Base-by-base conservation (phyloP, 164 flowering plant species). In the Stephania cephalantha region DNA sequence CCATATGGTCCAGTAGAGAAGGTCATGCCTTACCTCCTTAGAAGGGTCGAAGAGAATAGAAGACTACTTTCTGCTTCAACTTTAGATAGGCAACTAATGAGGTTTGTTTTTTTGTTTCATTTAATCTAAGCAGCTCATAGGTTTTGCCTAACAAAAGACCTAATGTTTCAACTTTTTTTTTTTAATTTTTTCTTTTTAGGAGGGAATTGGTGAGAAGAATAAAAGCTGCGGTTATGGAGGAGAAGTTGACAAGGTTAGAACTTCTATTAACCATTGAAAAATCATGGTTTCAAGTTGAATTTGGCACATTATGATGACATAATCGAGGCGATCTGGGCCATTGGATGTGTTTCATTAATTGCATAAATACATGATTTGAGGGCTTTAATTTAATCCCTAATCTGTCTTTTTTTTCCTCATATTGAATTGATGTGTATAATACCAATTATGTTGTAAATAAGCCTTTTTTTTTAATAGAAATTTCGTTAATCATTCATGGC, bases 11-110 rank as follows among this genome's bases (percentile, higher is more conserved):
- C 97, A 0, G 85, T 95, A 2, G 94, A 89, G n/a, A 81, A 76
- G 77, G 85, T 93, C 31, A 89, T 95, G 44, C 97, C 97, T 30
- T 95, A 91, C 81, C 91, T 95, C 9, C 78, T 95, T 1, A 82
- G 99, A 65, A 87, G 99, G 76, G 99, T 97, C 9, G 97, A 95
- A 76, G 99, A 95, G 81, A 95, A 95, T 76, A 87, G 89, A 78
- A 97, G 97, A 7, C 70, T 95, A 20, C 73, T 95, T 31, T 83
- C 97, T 52, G 74, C 93, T 48, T 86, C 97, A 52, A 68, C 82
- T 10, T 76, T 86, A 20, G 98, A 95, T 73, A 83, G 92, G 71
- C 75, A 78, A 25, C 89, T 93, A 67, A 90, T 91, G 88, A 85
- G 91, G 97, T 90, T 81, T 48, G 11, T 46, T 5, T 48, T 1